phyloP scores from a whole-genome alignment of 352 stramenopile species.

The Phytophthora rubi region DNA sequence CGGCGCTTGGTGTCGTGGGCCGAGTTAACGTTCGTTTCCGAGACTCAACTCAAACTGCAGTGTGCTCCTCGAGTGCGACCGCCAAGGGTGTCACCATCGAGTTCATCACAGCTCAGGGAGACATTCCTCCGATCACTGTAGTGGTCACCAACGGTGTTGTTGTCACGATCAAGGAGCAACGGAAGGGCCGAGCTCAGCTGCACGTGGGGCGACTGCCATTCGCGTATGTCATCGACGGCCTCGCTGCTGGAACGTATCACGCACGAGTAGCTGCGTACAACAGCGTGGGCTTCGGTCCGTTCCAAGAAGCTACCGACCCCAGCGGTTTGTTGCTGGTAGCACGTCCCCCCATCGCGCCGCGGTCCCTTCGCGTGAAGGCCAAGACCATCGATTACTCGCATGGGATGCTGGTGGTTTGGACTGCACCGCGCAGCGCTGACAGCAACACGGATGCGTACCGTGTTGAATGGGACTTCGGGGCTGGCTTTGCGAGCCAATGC shows the following conservation, averaged over 20 bases:
- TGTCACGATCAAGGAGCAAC: slow-evolving; percentile 43
- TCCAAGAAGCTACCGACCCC: slow-evolving; percentile 49
- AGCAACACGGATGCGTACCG: slow-evolving; percentile 80
- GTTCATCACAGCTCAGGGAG: slow-evolving; percentile 61
- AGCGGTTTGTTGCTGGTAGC: slow-evolving; percentile 43
- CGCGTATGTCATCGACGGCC: slow-evolving; percentile 81
- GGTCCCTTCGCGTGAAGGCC: slow-evolving; percentile 82
- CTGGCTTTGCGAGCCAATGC: slow-evolving; percentile 86
- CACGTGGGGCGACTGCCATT: slow-evolving; percentile 80
- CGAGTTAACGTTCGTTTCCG: slow-evolving; percentile 57
- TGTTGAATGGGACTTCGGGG: slow-evolving; percentile 94
- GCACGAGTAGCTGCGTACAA: slow-evolving; percentile 95
- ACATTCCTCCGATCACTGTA: slow-evolving; percentile 46
- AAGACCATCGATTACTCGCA: slow-evolving; percentile 44
- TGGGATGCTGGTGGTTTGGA: slow-evolving; percentile 72
- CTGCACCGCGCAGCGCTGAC: slow-evolving; percentile 85
- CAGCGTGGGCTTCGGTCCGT: slow-evolving; percentile 90
- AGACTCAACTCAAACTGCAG: slow-evolving; percentile 40
- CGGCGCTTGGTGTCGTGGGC: slow-evolving; percentile 63
- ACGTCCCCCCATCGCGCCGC: slow-evolving; percentile 44
- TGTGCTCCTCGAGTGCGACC: slow-evolving; percentile 50
- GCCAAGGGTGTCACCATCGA: slow-evolving; percentile 52
- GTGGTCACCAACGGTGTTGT: slow-evolving; percentile 2
- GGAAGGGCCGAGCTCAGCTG: slow-evolving; percentile 65
- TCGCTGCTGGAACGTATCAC: slow-evolving; percentile 87